Conservation (phyloP, 306 rosid genomes). For the Quercus dentata region DNA sequence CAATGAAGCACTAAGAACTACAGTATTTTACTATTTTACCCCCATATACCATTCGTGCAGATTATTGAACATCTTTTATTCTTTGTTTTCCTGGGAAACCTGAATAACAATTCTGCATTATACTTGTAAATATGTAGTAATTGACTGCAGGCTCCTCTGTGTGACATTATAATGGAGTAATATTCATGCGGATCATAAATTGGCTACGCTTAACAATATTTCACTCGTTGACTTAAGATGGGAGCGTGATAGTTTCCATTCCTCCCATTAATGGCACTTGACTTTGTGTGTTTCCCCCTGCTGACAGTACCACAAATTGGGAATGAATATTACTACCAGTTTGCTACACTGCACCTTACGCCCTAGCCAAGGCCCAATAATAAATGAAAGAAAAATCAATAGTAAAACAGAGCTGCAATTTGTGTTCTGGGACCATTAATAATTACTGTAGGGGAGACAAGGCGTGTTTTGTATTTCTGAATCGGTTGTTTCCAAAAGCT, state of each 20-base stretch:
- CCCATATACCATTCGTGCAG: no score
- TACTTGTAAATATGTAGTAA: not conserved
- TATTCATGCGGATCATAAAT: not conserved
- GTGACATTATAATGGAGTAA: no score
- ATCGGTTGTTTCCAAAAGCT: conserved; percentile 29
- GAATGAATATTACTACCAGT: no score
- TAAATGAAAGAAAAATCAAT: not conserved
- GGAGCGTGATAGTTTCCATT: not conserved
- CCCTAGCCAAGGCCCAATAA: no score
- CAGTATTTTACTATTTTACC: no score
- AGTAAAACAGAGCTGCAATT: not conserved
- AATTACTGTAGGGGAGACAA: conserved; percentile 25
- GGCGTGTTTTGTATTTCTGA: conserved; percentile 28
- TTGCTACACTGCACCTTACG: no score
- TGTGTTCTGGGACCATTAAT: conserved; percentile 23
- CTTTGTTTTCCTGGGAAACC: not conserved
- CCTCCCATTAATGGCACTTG: not conserved
- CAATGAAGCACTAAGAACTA: no score
- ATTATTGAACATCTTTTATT: not conserved
- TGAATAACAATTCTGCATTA: not conserved
- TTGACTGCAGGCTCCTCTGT: no score
- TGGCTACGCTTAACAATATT: not conserved
- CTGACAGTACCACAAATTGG: no score
- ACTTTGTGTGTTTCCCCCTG: not conserved
- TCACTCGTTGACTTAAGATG: not conserved